Conservation (phyloP, 192 early-diverging fungal genomes). For the Backusella liffmaniae region DNA sequence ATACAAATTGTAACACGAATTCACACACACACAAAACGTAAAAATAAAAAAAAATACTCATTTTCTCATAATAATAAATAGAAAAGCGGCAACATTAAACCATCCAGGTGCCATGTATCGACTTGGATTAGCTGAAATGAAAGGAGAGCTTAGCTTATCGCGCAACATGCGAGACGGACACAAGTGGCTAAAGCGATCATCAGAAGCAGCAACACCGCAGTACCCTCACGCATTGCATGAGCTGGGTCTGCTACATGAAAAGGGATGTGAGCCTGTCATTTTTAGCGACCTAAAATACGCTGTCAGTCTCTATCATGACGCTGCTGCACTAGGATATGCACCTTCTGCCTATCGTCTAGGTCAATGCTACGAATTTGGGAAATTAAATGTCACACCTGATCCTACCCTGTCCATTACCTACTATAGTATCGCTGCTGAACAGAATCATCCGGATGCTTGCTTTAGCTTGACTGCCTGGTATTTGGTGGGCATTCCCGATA, state of each 20-base stretch:
- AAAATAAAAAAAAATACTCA: not conserved
- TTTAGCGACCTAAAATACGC: slow-evolving; percentile 60
- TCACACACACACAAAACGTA: not conserved
- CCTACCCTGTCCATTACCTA: slow-evolving; percentile 48
- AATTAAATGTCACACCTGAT: slow-evolving; percentile 47
- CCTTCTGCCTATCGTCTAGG: slow-evolving; percentile 58
- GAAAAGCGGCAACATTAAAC: slow-evolving; percentile 36
- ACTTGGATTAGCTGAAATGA: slow-evolving; percentile 39
- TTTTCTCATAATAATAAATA: not conserved
- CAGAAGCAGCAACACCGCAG: slow-evolving; percentile 55
- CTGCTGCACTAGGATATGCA: slow-evolving; percentile 60
- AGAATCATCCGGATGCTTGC: slow-evolving; percentile 57
- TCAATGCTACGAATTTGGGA: slow-evolving; percentile 58
- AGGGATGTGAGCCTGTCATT: slow-evolving; percentile 42
- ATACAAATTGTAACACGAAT: not conserved
- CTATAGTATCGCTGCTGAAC: slow-evolving; percentile 56
- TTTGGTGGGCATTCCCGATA: slow-evolving; percentile 46
- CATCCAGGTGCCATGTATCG: slow-evolving; percentile 67
- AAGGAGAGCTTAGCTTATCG: slow-evolving; percentile 52
- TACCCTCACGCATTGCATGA: slow-evolving; percentile 62
- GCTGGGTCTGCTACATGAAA: slow-evolving; percentile 56
- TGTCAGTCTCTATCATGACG: slow-evolving; percentile 53
- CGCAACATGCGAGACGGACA: slow-evolving; percentile 57
- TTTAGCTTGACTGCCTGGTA: slow-evolving; percentile 63
- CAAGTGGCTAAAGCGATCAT: slow-evolving; percentile 60